Evolutionary conservation across 331 rosid genomes (phyloP).

Genomic region (Acacia pycnantha): DNA sequence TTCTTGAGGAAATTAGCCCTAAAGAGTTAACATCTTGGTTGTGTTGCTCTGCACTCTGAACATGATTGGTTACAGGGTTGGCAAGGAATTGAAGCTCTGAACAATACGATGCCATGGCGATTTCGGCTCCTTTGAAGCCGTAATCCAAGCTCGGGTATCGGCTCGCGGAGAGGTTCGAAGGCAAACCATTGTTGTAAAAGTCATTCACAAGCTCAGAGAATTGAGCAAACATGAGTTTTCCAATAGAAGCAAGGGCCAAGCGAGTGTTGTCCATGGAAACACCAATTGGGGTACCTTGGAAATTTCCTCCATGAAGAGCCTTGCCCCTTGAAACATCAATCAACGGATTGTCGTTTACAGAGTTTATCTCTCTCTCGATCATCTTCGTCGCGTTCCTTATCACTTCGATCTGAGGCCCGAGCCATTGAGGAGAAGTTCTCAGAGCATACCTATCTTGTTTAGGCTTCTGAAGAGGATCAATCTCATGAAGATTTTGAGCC

Average conservation of each 20-base stretch:
- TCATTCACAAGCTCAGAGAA: constrained; percentile 96
- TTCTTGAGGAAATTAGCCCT: constrained; percentile 78
- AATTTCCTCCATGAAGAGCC: constrained; percentile 90
- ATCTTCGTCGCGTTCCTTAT: constrained; percentile 71
- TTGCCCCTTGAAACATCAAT: constrained; percentile 88
- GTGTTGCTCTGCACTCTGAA: constrained; percentile 94
- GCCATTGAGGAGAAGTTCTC: constrained; percentile 92
- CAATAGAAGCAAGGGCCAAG: constrained; percentile 75
- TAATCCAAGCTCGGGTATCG: constrained; percentile 83
- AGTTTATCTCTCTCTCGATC: constrained; percentile 94
- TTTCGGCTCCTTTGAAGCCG: constrained; percentile 86
- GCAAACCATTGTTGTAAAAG: constrained; percentile 81
- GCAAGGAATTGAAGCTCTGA: constrained; percentile 90
- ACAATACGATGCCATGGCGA: constrained; percentile 96
- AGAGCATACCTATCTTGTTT: constrained; percentile 89
- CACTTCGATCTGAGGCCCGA: constrained; percentile 91
- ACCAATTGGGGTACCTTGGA: constrained; percentile 94
- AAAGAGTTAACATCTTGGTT: constrained; percentile 94
- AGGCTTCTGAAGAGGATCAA: constrained; percentile 96
- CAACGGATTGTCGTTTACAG: constrained; percentile 88
- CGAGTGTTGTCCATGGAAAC: constrained; percentile 93
- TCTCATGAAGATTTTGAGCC: constrained; percentile 63
- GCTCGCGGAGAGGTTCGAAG: constrained; percentile 75
- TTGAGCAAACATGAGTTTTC: constrained; percentile 88
- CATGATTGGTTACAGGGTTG: constrained; percentile 91